Percentiles rank a stretch among this genome's conserved stretches.
Conservation (phyloP, 495 filamentous ascomycete species). For the Penicillium steckii region DNA sequence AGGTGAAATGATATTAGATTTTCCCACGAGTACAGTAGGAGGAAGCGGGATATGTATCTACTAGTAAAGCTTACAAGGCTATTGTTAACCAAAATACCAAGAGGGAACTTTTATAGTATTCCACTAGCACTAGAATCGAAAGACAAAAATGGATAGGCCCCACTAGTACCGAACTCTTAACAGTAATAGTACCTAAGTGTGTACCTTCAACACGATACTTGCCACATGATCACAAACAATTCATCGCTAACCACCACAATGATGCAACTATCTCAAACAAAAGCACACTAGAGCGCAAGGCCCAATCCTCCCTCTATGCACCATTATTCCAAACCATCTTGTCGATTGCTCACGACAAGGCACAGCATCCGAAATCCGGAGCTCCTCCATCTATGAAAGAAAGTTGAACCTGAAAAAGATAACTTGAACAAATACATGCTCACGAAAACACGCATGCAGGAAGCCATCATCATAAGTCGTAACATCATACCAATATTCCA, state of each 20-base stretch:
- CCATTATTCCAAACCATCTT: slow-evolving; percentile 1
- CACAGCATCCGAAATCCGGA: slow-evolving; percentile 1
- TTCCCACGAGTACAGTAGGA: no score
- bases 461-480: slow-evolving; percentile 11
- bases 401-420: not conserved
- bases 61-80: no score
- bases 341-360: not conserved
- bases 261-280: slow-evolving; percentile 5
- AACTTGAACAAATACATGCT: not conserved
- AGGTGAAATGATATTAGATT: no score
- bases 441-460: slow-evolving; percentile 1
- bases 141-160: no score
- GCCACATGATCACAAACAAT: slow-evolving; percentile 1
- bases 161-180: no score
- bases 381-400: slow-evolving; percentile 20
- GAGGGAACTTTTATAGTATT: no score
- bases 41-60: no score
- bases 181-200: no score
- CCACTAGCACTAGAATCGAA: no score
- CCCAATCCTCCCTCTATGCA: slow-evolving; percentile 11
- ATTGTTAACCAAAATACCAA: no score
- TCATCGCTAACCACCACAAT: slow-evolving; percentile 17
- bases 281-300: not conserved
- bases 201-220: not conserved
- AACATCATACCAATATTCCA: slow-evolving; percentile 6